Evolutionary conservation across 805 yeast species (phyloP).

Genomic region (Candida incommunis): DNA sequence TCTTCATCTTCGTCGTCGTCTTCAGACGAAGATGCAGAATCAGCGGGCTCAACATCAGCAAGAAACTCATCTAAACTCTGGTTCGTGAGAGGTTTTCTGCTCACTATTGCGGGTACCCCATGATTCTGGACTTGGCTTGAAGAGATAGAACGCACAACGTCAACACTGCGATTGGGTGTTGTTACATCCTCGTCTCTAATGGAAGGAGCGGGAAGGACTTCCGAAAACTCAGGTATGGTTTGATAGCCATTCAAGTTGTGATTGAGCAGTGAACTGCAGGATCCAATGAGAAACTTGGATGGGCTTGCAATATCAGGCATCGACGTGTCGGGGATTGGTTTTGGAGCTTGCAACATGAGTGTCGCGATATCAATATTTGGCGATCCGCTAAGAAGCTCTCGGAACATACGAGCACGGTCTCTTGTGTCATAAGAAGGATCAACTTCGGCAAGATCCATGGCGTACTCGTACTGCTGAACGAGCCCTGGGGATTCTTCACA

Average conservation of each 20-base stretch:
- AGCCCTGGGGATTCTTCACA: conserved; percentile 8
- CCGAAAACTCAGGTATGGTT: conserved; percentile 33
- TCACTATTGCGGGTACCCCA: background rate
- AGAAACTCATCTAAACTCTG: conserved; percentile 85
- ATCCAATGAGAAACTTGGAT: conserved; percentile 17
- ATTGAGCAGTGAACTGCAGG: conserved; percentile 18
- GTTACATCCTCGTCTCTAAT: conserved; percentile 21
- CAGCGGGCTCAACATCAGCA: conserved; percentile 22
- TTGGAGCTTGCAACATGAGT: conserved; percentile 62
- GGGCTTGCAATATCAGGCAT: conserved; percentile 5
- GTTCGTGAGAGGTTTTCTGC: conserved; percentile 29
- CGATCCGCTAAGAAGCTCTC: conserved; percentile 41
- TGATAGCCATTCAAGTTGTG: conserved; percentile 19
- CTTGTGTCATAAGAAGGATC: conserved; percentile 68
- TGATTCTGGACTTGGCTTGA: background rate
- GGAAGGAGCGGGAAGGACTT: conserved; percentile 16
- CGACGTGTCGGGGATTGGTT: conserved; percentile 37
- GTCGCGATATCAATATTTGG: conserved; percentile 48
- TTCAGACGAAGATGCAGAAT: conserved; percentile 16
- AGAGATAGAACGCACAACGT: background rate
- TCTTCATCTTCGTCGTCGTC: conserved; percentile 8
- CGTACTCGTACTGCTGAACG: conserved; percentile 38
- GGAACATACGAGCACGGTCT: conserved; percentile 68
- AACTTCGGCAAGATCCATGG: conserved; percentile 50
- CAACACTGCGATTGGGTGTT: background rate